A percentile compares a stretch with the other conserved stretches of the same genome.
phyloP scores from a whole-genome alignment of 2,329 filamentous ascomycete genomes.

The Apiospora saccharicola region DNA sequence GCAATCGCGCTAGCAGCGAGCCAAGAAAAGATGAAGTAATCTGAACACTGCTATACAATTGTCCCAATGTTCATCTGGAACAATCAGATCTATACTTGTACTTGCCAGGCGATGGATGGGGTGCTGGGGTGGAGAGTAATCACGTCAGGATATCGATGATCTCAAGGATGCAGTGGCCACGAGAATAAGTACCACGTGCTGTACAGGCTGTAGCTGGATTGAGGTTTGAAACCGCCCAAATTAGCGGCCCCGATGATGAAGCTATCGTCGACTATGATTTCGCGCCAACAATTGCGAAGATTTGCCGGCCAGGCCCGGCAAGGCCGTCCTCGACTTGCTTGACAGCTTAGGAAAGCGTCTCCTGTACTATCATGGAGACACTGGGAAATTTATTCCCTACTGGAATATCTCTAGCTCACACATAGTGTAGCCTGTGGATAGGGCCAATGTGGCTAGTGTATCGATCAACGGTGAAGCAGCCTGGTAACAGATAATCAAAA shows the following conservation, averaged over 20 bases:
- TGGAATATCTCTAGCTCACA: neutral
- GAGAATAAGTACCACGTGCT: neutral
- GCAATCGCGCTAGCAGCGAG: neutral
- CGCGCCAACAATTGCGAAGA: neutral
- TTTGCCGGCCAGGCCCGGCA: neutral
- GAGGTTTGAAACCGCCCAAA: conserved; percentile 17
- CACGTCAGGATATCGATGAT: neutral
- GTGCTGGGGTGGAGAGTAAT: neutral
- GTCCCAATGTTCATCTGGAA: neutral
- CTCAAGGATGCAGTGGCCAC: neutral
- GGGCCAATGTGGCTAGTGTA: conserved; percentile 13
- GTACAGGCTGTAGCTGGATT: neutral
- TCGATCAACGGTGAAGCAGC: conserved; percentile 18
- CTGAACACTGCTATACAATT: neutral
- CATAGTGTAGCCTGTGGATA: conserved; percentile 10
- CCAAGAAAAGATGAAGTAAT: neutral
- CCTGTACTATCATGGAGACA: neutral
- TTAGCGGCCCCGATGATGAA: neutral
- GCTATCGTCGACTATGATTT: neutral
- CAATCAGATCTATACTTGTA: neutral
- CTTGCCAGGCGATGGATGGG: neutral
- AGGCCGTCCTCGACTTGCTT: neutral
- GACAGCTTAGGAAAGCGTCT: conserved; percentile 8
- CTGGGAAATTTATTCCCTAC: conserved; percentile 7
- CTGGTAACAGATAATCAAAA: neutral